Percentiles rank a stretch among this genome's conserved stretches.
phyloP scores from a whole-genome alignment of 352 stramenopile genomes.

The Globisporangium mamillatum region DNA sequence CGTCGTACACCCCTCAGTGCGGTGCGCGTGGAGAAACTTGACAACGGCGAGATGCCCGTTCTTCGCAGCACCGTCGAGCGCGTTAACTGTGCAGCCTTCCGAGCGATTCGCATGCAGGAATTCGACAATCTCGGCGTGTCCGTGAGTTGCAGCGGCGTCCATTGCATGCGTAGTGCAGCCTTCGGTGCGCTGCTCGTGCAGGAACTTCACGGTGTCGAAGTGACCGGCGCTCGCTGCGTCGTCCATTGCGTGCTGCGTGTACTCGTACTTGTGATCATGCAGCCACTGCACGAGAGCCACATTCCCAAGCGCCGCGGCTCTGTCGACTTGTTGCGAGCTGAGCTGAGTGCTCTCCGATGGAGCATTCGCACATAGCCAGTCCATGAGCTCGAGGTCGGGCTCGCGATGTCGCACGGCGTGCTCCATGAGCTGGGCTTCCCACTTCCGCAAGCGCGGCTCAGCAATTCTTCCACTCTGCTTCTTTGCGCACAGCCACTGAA shows the following conservation, averaged over 20 bases:
- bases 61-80: slow-evolving; percentile 12
- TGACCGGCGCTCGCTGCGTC: slow-evolving; percentile 11
- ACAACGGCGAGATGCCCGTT: slow-evolving; percentile 8
- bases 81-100: slow-evolving; percentile 8
- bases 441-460: neutral
- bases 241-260: slow-evolving; percentile 11
- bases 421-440: slow-evolving; percentile 15
- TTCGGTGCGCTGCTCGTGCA: slow-evolving; percentile 7
- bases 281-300: slow-evolving; percentile 11
- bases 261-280: slow-evolving; percentile 10
- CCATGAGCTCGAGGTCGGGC: slow-evolving; percentile 9
- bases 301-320: slow-evolving; percentile 2
- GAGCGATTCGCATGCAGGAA: slow-evolving; percentile 8
- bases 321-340: slow-evolving; percentile 7
- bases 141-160: slow-evolving; percentile 9
- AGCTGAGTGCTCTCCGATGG: slow-evolving; percentile 6
- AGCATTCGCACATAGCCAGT: slow-evolving; percentile 13
- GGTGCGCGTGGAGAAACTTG: slow-evolving; percentile 7
- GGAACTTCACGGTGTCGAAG: neutral
- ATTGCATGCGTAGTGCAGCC: slow-evolving; percentile 12
- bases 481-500: slow-evolving; percentile 3
- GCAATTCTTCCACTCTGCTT: neutral
- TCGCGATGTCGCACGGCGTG: neutral
- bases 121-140: neutral
- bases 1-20: slow-evolving; percentile 7